Evolutionary conservation across 768 basidiomycete species (phyloP).

Genomic region (Lactarius vividus): DNA sequence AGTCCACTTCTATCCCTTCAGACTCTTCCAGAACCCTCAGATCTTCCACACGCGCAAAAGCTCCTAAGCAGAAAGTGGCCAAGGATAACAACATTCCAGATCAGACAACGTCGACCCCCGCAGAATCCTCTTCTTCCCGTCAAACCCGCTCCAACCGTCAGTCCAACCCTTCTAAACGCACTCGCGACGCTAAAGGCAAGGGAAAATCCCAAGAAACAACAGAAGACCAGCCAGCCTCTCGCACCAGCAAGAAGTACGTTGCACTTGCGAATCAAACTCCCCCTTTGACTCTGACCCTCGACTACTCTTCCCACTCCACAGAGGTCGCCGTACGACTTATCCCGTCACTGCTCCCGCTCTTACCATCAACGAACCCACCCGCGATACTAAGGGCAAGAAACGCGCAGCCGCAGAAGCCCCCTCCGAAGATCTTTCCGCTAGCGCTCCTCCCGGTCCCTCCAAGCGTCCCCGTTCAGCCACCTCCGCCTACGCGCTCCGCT

Average conservation of each 20-base stretch:
- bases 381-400: slow-evolving; percentile 89
- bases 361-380: slow-evolving; percentile 72
- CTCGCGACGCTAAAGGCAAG: slow-evolving; percentile 36
- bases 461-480: slow-evolving; percentile 60
- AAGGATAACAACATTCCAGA: slow-evolving; percentile 32
- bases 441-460: slow-evolving; percentile 44
- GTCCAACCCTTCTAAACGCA: slow-evolving; percentile 23
- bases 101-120: slow-evolving; percentile 23
- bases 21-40: slow-evolving; percentile 58
- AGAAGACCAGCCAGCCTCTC: slow-evolving; percentile 41
- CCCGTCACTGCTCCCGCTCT: slow-evolving; percentile 42
- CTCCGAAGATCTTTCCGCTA: slow-evolving; percentile 58
- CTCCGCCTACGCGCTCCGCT: slow-evolving; percentile 64
- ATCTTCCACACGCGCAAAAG: slow-evolving; percentile 51
- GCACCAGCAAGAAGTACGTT: slow-evolving; percentile 20
- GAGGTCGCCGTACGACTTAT: slow-evolving; percentile 58
- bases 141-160: slow-evolving; percentile 26
- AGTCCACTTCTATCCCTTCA: slow-evolving; percentile 37
- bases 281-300: slow-evolving; percentile 15
- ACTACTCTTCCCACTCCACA: slow-evolving; percentile 32
- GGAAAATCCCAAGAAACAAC: slow-evolving; percentile 72
- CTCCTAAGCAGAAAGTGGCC: slow-evolving; percentile 32
- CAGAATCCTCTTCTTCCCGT: slow-evolving; percentile 25
- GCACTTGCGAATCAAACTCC: slow-evolving; percentile 41
- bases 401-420: slow-evolving; percentile 71